Conservation (phyloP, 208 protist species). For the Plasmodiophora brassicae region DNA sequence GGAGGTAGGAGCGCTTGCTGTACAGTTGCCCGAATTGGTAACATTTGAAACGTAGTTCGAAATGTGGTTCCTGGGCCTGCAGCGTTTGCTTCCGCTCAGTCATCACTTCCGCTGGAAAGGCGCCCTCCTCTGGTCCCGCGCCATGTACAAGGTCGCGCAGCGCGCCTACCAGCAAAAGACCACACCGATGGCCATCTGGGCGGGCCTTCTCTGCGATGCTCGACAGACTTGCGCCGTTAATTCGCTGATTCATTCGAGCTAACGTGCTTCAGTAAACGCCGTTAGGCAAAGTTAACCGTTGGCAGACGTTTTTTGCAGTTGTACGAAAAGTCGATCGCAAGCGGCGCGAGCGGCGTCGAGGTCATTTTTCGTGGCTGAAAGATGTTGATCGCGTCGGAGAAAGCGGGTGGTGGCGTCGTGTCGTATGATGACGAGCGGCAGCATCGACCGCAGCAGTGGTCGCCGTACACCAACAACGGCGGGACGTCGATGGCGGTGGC, state of each 20-base stretch:
- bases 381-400: too few species aligned
- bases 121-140: neutral
- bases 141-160: neutral
- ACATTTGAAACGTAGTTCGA: neutral
- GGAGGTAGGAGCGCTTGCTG: neutral
- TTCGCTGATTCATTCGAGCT: too few species aligned
- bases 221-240: neutral
- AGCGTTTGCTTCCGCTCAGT: neutral
- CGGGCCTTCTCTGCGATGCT: neutral
- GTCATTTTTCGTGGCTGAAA: too few species aligned
- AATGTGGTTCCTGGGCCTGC: neutral
- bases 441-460: too few species aligned
- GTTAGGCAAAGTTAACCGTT: too few species aligned
- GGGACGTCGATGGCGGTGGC: constrained; percentile 84
- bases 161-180: neutral
- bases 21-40: neutral
- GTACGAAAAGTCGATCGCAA: too few species aligned
- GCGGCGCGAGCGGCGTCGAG: too few species aligned
- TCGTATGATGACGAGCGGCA: too few species aligned
- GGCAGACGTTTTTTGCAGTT: too few species aligned
- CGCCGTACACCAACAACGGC: neutral
- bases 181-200: neutral
- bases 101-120: neutral
- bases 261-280: too few species aligned
- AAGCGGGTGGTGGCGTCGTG: too few species aligned